Conservation (phyloP, 306 rosid genomes). For the Gastrolobium villosum region DNA sequence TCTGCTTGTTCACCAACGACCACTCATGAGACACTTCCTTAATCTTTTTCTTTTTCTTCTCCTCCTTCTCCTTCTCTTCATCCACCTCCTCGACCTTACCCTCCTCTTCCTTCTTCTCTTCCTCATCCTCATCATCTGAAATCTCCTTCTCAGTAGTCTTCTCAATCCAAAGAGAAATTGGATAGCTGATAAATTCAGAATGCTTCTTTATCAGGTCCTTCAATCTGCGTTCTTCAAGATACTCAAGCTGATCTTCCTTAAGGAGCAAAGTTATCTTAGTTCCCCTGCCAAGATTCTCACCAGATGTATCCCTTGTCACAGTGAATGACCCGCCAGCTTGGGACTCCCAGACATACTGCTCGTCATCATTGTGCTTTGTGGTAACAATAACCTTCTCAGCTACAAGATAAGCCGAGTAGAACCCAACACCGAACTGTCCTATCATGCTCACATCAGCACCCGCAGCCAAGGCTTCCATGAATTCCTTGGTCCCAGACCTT, state of each 20-base stretch:
- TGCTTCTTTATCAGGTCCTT: slow-evolving; percentile 96
- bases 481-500: slow-evolving; percentile 96
- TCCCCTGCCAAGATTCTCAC: slow-evolving; percentile 90
- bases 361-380: slow-evolving; percentile 93
- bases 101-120: slow-evolving; percentile 93
- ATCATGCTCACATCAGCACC: slow-evolving; percentile 99
- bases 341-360: slow-evolving; percentile 96
- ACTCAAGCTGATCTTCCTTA: slow-evolving; percentile 97
- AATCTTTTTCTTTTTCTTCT: slow-evolving; percentile 87
- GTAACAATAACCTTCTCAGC: slow-evolving; percentile 92
- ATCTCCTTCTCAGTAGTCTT: slow-evolving; percentile 93
- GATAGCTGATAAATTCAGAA: slow-evolving; percentile 97
- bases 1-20: slow-evolving; percentile 95
- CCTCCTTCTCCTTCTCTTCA: slow-evolving; percentile 88
- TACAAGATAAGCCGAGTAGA: slow-evolving; percentile 92
- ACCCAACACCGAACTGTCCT: slow-evolving; percentile 98
- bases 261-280: slow-evolving; percentile 79
- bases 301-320: slow-evolving; percentile 82
- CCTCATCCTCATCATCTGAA: slow-evolving; percentile 94
- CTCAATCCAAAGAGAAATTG: slow-evolving; percentile 93
- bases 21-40: slow-evolving; percentile 94
- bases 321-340: slow-evolving; percentile 98
- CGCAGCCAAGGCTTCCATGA: slow-evolving; percentile 98
- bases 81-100: slow-evolving; percentile 92
- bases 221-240: slow-evolving; percentile 88